Evolutionary conservation across 148 eudicot species (phyloP).

Genomic region (Beta vulgaris): DNA sequence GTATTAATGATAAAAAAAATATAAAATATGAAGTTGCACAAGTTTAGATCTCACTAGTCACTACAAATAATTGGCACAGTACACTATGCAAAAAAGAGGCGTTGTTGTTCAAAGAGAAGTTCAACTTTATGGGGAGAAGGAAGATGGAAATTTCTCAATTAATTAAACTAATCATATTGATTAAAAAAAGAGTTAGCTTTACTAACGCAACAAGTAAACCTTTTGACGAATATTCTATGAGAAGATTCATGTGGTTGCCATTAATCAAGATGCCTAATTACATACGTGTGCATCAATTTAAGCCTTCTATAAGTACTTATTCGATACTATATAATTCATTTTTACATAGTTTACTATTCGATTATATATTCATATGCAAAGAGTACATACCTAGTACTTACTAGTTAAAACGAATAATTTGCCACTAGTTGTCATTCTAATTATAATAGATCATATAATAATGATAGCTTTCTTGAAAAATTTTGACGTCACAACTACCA

Average conservation of each 20-base stretch:
- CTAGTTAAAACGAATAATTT: no score
- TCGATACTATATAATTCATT: no score
- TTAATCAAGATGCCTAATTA: not conserved
- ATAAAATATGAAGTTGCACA: not conserved
- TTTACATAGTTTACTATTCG: no score
- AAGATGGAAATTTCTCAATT: slow-evolving; percentile 21
- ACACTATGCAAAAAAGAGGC: slow-evolving; percentile 15
- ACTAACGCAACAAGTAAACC: not conserved
- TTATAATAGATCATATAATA: no score
- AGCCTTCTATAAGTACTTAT: no score
- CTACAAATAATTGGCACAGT: no score
- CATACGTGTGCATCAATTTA: slow-evolving; percentile 11
- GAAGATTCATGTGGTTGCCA: not conserved
- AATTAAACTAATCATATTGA: not conserved
- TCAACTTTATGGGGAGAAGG: slow-evolving; percentile 9
- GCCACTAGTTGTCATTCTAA: no score
- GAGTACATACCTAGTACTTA: no score
- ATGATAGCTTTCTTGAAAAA: no score
- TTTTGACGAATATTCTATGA: not conserved
- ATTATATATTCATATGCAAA: no score
- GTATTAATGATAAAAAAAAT: no score
- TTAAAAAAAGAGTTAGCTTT: not conserved
- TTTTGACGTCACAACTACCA: no score
- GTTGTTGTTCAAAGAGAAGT: not conserved
- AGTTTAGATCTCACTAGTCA: not conserved